A percentile compares a stretch with the other conserved stretches of the same genome.
Evolutionary conservation across 2,329 filamentous ascomycete genomes (phyloP).

Genomic region (Cladophialophora carrionii): DNA sequence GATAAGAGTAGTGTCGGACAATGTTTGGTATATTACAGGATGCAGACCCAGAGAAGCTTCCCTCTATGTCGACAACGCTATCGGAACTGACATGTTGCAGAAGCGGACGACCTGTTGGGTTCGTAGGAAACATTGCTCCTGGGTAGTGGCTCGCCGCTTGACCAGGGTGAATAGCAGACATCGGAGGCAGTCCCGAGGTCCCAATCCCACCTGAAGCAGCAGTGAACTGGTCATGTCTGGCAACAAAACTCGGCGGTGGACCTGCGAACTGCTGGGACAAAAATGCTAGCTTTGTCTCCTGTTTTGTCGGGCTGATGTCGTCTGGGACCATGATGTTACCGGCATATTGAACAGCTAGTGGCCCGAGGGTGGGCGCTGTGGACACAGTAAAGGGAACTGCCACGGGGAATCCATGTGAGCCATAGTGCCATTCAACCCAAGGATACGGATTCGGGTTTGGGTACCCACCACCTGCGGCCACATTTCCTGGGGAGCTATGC

Average conservation of each 20-base stretch:
- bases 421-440: conserved; percentile 7
- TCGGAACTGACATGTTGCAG: conserved; percentile 23
- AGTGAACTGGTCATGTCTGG: conserved; percentile 11
- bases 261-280: conserved; percentile 21
- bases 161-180: not conserved
- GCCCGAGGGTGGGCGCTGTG: conserved; percentile 1
- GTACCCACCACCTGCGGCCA: conserved; percentile 20
- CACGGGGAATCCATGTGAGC: conserved; percentile 27
- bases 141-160: conserved; percentile 1
- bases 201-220: conserved; percentile 4
- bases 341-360: conserved; percentile 6
- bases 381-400: conserved; percentile 18
- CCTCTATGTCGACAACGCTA: conserved; percentile 3
- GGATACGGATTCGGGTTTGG: conserved; percentile 6
- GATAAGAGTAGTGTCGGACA: conserved; percentile 13
- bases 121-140: not conserved
- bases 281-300: conserved; percentile 34
- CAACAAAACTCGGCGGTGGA: conserved; percentile 1
- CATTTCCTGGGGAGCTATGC: conserved; percentile 23
- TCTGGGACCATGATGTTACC: conserved; percentile 30
- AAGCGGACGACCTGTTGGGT: conserved; percentile 11
- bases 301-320: conserved; percentile 37
- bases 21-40: conserved; percentile 3
- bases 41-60: not conserved
- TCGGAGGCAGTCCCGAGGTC: conserved; percentile 6